phyloP scores from a whole-genome alignment of 2,329 filamentous ascomycete species.

The Byssochlamys sp. region DNA sequence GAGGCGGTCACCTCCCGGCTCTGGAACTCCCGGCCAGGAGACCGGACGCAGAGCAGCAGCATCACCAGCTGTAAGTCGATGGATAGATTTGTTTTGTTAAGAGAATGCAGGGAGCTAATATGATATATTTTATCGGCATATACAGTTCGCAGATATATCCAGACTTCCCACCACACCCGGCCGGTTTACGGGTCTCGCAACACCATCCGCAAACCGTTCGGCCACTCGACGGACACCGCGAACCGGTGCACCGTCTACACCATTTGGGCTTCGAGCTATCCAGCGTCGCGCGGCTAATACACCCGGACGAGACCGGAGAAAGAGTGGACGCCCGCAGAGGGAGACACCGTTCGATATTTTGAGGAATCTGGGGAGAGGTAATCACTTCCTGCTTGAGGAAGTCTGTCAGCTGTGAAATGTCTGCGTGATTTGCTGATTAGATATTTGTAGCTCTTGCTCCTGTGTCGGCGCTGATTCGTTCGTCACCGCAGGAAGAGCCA shows the following conservation, averaged over 20 bases:
- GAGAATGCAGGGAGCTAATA: not conserved
- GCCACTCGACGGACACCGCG: constrained; percentile 27
- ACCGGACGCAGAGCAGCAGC: constrained; percentile 6
- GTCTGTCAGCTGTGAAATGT: not conserved
- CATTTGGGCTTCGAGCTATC: constrained; percentile 46
- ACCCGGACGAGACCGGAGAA: constrained; percentile 39
- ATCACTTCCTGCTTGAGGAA: not conserved
- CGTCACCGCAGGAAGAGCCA: constrained; percentile 35
- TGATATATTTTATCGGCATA: not conserved
- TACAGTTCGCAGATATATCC: constrained; percentile 2
- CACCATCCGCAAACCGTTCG: constrained; percentile 25
- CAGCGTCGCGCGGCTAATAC: constrained; percentile 46
- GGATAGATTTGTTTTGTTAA: constrained; percentile 5
- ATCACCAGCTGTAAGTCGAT: not conserved
- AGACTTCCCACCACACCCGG: constrained; percentile 29
- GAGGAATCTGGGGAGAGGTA: constrained; percentile 44
- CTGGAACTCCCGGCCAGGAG: constrained; percentile 10
- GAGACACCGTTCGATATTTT: constrained; percentile 49
- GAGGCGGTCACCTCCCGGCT: constrained; percentile 17
- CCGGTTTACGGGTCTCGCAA: constrained; percentile 17
- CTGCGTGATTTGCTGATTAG: too few species aligned
- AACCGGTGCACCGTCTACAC: constrained; percentile 41
- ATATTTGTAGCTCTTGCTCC: constrained; percentile 38
- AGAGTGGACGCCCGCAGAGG: constrained; percentile 41
- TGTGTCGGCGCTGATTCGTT: constrained; percentile 36